Evolutionary conservation across 352 stramenopile genomes (phyloP), one percentile per base, ranked within the genome.

Genomic region (Globisporangium splendens): DNA sequence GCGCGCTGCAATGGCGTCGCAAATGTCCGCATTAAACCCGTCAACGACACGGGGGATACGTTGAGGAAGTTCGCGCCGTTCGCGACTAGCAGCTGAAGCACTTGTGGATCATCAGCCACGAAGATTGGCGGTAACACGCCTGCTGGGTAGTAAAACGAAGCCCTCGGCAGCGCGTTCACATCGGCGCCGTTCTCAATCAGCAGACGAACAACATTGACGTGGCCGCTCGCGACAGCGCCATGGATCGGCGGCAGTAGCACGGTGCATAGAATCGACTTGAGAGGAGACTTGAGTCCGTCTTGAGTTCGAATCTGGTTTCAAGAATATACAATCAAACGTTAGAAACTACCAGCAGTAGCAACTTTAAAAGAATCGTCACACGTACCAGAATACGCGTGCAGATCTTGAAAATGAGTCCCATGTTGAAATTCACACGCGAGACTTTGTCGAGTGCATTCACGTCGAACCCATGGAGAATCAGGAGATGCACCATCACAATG

Each of bases 371-470:
- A n/a, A n/a, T n/a, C n/a, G n/a, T n/a, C n/a, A n/a, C n/a, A n/a
- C 67, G 50, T 79, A 88, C 72, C 50, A 88, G 46, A 50, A 88
- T 63, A 5, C 80, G 76, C 44, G 72, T 89, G 54, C 72, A 69
- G 48, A 87, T 72, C 56, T 89, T 87, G 65, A 91, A 93, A 6
- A 89, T 56, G 14, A 90, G 52, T 0, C 77, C 77, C 18, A 91
- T 62, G 22, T 91, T 93, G 22, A 93, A 91, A 55, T 91, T 90
- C 15, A 91, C 77, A 28, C 81, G 80, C 35, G 77, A 63, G 3
- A 93, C 82, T 62, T 93, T 93, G 57, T 93, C 81, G 3, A 89
- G 67, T 13, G 69, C 71, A 47, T 93, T 93, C 3, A 85, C 75
- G 41, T 88, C 70, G 39, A 89, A 76, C 1, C 74, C 77, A 15